Percentiles rank a stretch among this genome's conserved stretches.
Conservation (phyloP, 2,329 filamentous ascomycete species). For the Fusarium piperis region DNA sequence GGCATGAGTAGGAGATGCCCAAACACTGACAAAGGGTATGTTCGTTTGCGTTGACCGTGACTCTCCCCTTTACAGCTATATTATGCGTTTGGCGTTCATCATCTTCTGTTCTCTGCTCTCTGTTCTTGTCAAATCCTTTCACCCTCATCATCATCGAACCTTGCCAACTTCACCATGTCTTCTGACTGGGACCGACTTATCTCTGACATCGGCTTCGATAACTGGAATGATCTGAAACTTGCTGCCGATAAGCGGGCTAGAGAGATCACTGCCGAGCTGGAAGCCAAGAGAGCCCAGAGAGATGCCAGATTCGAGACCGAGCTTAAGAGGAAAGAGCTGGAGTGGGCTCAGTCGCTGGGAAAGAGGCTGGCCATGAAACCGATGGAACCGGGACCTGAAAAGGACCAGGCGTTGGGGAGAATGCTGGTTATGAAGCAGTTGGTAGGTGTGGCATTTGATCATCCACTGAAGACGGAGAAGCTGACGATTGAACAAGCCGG, state of each 20-base stretch:
- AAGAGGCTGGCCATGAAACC: not conserved
- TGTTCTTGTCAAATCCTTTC: not conserved
- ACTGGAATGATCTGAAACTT: not conserved
- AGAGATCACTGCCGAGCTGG: not conserved
- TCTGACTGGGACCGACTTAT: not conserved
- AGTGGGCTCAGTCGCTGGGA: not conserved
- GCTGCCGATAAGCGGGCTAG: not conserved
- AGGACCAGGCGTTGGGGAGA: not conserved
- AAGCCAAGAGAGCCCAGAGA: not conserved
- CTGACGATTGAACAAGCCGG: not conserved
- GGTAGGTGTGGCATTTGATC: not conserved
- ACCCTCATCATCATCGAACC: not conserved
- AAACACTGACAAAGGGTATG: not conserved
- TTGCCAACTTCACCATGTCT: not conserved
- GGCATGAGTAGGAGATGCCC: not conserved
- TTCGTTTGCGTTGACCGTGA: not conserved
- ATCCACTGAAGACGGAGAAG: not conserved
- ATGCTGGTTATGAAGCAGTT: not conserved
- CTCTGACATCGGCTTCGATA: not conserved
- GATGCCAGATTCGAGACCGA: not conserved
- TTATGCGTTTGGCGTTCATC: not conserved
- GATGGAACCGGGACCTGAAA: not conserved
- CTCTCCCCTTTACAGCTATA: not conserved
- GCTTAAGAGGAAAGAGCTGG: not conserved
- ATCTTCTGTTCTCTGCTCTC: not conserved